Evolutionary conservation across 2,329 filamentous ascomycete species (phyloP), one percentile per base, ranked within the genome.

Genomic region (Emergomyces pasteurianus): DNA sequence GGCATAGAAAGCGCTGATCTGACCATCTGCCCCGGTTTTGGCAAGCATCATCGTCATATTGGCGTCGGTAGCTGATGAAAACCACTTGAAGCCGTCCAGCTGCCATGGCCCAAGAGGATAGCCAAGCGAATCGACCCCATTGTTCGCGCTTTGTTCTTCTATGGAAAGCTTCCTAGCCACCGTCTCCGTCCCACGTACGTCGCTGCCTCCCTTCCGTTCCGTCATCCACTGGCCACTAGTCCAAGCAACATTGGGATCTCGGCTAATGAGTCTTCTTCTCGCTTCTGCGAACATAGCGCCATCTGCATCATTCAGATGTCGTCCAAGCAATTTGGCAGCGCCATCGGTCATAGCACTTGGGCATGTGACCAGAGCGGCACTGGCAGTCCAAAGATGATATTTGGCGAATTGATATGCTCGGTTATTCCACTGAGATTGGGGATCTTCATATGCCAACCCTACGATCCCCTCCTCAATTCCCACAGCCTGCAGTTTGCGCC

Each of bases 181-280:
- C 0, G 86, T 89, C 71, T 90, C 86, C 0, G 84, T 88, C 43
- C 80, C 78, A 3, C 83, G 83, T 1, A 89, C 85, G 66, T 90
- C 87, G 64, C 84, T 87, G 0, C 86, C 87, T 1, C 86, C 86
- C 0, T 80, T 78, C 2, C 86, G 78, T 66, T 89, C 86, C 0
- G 87, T 90, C 87, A 90, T 89, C 87, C 87, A 90, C 69, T 90
- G 87, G 0, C 86, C 86, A 47, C 82, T 87, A 0, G 86, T 90
- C 87, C 86, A 90, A 12, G 64, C 61, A 34, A 54, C 31, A 43
- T 42, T 23, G 16, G 77, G 73, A 59, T 86, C 78, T 4, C 81
- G 75, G 3, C 80, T 82, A 1, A 75, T 82, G 3, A 88, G 73
- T 42, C 63, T 66, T 43, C 59, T 62, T 49, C 65, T 58, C 9